Evolutionary conservation across 495 filamentous ascomycete species (phyloP).

Genomic region (Talaromyces thailandensis): DNA sequence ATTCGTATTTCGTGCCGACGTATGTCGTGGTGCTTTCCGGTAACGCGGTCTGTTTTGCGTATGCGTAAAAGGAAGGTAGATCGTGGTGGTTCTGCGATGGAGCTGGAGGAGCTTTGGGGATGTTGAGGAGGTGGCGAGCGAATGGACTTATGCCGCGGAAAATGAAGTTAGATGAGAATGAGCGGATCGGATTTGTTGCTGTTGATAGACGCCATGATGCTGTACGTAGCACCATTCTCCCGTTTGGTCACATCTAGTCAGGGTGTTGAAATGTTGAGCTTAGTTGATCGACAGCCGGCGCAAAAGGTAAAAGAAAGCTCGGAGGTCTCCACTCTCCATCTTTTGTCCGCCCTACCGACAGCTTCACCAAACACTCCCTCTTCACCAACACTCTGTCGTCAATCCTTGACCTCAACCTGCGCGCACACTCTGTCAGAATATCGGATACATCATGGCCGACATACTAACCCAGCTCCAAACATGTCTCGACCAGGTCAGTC

Average conservation of each 20-base stretch:
- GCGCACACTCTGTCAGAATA: neutral
- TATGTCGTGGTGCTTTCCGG: conserved; percentile 29
- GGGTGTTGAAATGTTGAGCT: neutral
- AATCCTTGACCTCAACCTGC: neutral
- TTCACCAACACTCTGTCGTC: neutral
- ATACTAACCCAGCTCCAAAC: conserved; percentile 91
- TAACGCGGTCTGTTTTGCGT: conserved; percentile 46
- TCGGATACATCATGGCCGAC: conserved; percentile 61
- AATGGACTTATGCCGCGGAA: conserved; percentile 20
- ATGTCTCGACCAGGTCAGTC: conserved; percentile 73
- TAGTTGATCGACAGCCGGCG: neutral
- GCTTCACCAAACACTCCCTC: neutral
- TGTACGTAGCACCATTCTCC: neutral
- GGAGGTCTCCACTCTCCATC: conserved; percentile 5
- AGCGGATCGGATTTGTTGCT: conserved; percentile 6
- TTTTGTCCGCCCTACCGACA: neutral
- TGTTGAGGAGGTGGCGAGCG: conserved; percentile 32
- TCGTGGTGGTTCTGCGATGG: conserved; percentile 51
- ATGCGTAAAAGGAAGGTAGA: conserved; percentile 60
- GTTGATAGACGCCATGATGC: neutral
- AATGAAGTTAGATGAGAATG: conserved; percentile 12
- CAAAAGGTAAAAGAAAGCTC: neutral
- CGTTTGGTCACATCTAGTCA: neutral
- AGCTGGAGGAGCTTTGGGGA: conserved; percentile 29
- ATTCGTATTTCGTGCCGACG: conserved; percentile 55